Percentiles rank a stretch among this genome's conserved stretches.
Evolutionary conservation across 495 filamentous ascomycete genomes (phyloP).

Genomic region (Clavariopsis aquatica): DNA sequence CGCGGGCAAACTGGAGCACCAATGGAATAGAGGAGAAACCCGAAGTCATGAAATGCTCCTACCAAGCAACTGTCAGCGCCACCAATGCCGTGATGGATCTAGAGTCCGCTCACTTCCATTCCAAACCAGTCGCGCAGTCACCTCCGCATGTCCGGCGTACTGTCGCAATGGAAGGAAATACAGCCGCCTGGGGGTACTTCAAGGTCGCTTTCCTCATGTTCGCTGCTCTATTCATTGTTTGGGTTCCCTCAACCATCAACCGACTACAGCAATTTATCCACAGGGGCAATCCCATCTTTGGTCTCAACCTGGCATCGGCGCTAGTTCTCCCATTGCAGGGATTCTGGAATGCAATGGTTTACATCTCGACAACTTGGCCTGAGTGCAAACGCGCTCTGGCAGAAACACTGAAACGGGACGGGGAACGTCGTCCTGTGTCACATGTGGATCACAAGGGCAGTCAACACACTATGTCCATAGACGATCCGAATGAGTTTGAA

Average conservation of each 20-base stretch:
- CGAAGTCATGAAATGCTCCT: not conserved
- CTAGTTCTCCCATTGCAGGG: conserved; percentile 82
- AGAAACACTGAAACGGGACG: not conserved
- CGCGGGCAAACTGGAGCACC: conserved; percentile 15
- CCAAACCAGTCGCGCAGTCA: not conserved
- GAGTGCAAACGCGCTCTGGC: conserved; percentile 26
- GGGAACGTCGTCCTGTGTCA: not conserved
- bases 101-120: not conserved
- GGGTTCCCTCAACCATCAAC: conserved; percentile 82
- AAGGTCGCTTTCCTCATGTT: conserved; percentile 89
- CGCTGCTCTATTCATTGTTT: conserved; percentile 75
- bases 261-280: conserved; percentile 69
- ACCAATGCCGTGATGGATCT: not conserved
- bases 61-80: conserved; percentile 18
- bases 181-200: conserved; percentile 72
- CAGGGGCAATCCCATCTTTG: conserved; percentile 54
- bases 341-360: conserved; percentile 85
- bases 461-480: not conserved
- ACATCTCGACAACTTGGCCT: conserved; percentile 48
- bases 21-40: not conserved
- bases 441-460: not conserved
- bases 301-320: conserved; percentile 67
- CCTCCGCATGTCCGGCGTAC: conserved; percentile 11
- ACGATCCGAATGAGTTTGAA: conserved; percentile 2
- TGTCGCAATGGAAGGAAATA: conserved; percentile 36